phyloP scores from a whole-genome alignment of 129 eudicot species.

The Oenanthe sinensis region DNA sequence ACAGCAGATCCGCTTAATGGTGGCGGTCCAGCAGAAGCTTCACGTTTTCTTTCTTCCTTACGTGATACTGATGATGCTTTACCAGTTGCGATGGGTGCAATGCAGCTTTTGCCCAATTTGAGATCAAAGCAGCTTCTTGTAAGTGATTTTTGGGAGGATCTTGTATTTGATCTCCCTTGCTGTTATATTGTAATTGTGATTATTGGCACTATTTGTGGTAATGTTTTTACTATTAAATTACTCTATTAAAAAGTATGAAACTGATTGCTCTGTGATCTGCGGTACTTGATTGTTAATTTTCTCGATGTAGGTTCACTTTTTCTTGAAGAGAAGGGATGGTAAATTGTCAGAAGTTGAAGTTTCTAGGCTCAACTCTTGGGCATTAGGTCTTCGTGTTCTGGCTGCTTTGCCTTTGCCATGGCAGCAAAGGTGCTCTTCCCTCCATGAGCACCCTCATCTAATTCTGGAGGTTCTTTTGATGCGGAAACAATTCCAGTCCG shows the following conservation, averaged over 20 bases:
- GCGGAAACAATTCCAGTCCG: conserved; percentile 96
- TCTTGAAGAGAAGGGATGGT: conserved; percentile 86
- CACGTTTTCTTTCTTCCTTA: conserved; percentile 86
- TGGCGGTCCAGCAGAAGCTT: conserved; percentile 99
- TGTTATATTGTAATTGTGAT: not conserved
- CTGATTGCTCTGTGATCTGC: not conserved
- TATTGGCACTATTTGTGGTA: not conserved
- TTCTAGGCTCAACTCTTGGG: conserved; percentile 89
- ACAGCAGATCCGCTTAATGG: conserved; percentile 94
- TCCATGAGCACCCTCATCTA: conserved; percentile 94
- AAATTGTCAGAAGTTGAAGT: conserved; percentile 80
- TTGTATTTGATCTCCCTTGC: not conserved
- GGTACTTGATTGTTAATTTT: conserved; percentile 8
- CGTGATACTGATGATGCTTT: conserved; percentile 92
- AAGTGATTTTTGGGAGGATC: conserved; percentile 10
- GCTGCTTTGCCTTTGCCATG: conserved; percentile 95
- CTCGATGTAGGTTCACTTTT: conserved; percentile 80
- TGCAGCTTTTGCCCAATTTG: conserved; percentile 94
- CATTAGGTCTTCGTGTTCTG: conserved; percentile 90
- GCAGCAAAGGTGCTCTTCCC: conserved; percentile 97
- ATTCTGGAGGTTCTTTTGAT: conserved; percentile 88
- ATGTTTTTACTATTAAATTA: not conserved
- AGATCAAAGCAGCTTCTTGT: conserved; percentile 97
- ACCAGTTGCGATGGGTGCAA: conserved; percentile 96
- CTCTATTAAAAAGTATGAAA: not conserved